phyloP scores from a whole-genome alignment of 805 yeast genomes.

The Zygoascus ofunaensis region DNA sequence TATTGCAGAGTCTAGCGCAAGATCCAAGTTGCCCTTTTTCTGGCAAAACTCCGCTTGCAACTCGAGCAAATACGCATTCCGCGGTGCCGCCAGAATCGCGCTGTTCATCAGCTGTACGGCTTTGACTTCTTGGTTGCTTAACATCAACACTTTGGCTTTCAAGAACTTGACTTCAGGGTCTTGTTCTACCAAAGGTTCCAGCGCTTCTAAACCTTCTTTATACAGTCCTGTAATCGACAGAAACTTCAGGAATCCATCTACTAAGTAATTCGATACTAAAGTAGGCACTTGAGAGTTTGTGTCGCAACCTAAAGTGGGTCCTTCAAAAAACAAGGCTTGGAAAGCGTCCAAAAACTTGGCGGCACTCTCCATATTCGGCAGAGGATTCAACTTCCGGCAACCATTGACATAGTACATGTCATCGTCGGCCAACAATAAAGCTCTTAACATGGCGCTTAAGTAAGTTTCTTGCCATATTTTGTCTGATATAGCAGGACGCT shows the following conservation, averaged over 20 bases:
- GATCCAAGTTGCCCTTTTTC: constrained; percentile 40
- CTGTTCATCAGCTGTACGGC: constrained; percentile 40
- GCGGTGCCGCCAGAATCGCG: constrained; percentile 35
- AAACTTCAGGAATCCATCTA: constrained; percentile 61
- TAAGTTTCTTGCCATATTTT: constrained; percentile 41
- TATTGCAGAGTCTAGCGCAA: constrained; percentile 52
- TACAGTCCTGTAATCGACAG: constrained; percentile 57
- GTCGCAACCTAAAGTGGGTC: constrained; percentile 56
- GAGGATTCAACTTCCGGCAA: constrained; percentile 74
- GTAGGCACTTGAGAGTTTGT: constrained; percentile 65
- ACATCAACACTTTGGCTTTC: constrained; percentile 34
- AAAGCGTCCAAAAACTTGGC: constrained; percentile 52
- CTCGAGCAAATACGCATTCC: constrained; percentile 48
- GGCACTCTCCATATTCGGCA: constrained; percentile 41
- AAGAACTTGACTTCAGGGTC: constrained; percentile 49
- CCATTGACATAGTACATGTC: constrained; percentile 73
- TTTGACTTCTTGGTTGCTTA: constrained; percentile 37
- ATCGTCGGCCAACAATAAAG: constrained; percentile 69
- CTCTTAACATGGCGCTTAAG: constrained; percentile 63
- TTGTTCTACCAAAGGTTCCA: constrained; percentile 40
- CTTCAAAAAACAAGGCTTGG: constrained; percentile 55
- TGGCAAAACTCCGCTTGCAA: constrained; percentile 60
- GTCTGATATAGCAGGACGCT: constrained; percentile 28
- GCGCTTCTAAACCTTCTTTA: constrained; percentile 50
- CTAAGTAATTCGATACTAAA: constrained; percentile 54